Conservation (phyloP, 305 asterid species). For the Fraxinus sp. region DNA sequence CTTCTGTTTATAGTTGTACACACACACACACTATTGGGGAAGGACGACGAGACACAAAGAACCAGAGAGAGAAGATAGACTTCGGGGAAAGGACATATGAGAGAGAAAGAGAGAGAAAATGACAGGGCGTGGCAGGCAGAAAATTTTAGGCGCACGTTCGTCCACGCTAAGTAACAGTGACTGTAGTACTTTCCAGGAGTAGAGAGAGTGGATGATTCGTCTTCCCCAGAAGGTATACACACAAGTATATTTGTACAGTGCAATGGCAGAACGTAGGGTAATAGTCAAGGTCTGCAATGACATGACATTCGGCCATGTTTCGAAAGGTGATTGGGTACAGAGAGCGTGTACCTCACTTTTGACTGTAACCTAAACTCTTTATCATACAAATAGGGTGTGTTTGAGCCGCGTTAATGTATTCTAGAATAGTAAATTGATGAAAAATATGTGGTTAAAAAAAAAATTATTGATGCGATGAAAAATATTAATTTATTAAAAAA, state of each 20-base stretch:
- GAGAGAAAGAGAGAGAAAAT: neutral
- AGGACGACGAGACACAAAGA: neutral
- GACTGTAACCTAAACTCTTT: neutral
- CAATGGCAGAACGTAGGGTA: neutral
- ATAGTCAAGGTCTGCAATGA: neutral
- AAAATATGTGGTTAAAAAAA: too few relatives aligned
- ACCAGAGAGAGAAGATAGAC: neutral
- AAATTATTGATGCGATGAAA: too few relatives aligned
- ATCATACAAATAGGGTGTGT: too few relatives aligned
- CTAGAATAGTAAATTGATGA: too few relatives aligned
- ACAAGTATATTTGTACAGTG: neutral
- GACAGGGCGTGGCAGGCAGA: conserved; percentile 3
- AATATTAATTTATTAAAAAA: too few relatives aligned
- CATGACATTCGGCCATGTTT: neutral
- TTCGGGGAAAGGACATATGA: conserved; percentile 22
- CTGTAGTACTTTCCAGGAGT: neutral
- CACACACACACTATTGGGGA: neutral
- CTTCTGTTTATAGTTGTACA: neutral
- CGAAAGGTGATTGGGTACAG: neutral
- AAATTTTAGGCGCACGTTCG: conserved; percentile 11
- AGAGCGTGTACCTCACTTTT: neutral
- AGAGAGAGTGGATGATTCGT: neutral
- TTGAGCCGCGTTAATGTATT: too few relatives aligned
- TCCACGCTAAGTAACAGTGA: conserved; percentile 18
- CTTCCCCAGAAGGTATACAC: neutral